Percentiles rank a stretch among this genome's conserved stretches.
Conservation (phyloP, 2,329 filamentous ascomycete genomes). For the Fusarium stilboides region DNA sequence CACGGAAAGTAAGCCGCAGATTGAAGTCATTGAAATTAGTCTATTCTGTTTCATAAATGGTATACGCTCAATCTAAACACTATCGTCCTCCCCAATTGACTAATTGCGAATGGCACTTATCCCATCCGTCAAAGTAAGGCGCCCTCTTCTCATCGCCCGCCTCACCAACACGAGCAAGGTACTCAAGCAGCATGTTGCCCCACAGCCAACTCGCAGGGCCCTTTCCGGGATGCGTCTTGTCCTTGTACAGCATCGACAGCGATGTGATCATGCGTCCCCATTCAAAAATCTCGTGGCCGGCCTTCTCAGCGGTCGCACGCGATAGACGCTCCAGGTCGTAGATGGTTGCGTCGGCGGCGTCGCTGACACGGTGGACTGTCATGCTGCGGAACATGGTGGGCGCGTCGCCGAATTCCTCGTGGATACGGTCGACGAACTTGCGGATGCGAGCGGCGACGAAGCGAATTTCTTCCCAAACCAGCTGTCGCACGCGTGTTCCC, state of each 20-base stretch:
- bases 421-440: constrained; percentile 29
- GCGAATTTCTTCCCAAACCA: constrained; percentile 42
- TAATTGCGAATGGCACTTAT: constrained; percentile 35
- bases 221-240: constrained; percentile 40
- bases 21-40: constrained; percentile 3
- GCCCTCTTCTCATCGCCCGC: constrained; percentile 26
- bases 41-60: constrained; percentile 14
- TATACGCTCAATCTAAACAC: background rate
- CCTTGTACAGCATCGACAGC: constrained; percentile 43
- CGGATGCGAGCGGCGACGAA: constrained; percentile 34
- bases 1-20: too few species aligned
- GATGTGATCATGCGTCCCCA: constrained; percentile 39
- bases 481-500: constrained; percentile 30
- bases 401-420: constrained; percentile 21
- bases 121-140: constrained; percentile 41
- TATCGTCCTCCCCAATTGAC: constrained; percentile 39
- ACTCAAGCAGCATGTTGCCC: constrained; percentile 43
- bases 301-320: constrained; percentile 36
- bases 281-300: constrained; percentile 40
- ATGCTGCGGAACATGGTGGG: constrained; percentile 39
- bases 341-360: constrained; percentile 29
- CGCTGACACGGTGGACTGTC: constrained; percentile 39
- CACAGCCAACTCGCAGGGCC: constrained; percentile 44
- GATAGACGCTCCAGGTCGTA: constrained; percentile 40
- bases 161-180: constrained; percentile 32